Conservation (phyloP, 768 basidiomycete genomes). For the Strobilomyces echinocephalus region DNA sequence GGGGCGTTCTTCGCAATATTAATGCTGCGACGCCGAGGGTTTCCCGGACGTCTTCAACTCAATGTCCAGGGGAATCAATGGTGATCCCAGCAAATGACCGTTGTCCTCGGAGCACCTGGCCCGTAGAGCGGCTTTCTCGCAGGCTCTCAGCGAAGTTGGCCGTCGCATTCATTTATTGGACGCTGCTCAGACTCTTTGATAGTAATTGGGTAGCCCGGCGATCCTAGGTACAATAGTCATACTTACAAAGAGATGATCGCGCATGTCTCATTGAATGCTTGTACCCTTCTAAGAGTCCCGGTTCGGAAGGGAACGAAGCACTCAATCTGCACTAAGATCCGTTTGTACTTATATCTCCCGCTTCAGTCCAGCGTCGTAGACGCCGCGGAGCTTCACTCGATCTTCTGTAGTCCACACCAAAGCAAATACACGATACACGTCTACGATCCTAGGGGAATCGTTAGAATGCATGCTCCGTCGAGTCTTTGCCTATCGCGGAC, state of each 20-base stretch:
- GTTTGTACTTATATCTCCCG: constrained; percentile 1
- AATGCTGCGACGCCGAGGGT: not conserved
- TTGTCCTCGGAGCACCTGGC: constrained; percentile 13
- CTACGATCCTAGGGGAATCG: not conserved
- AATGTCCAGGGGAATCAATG: not conserved
- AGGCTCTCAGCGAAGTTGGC: constrained; percentile 8
- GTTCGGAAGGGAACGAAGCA: not conserved
- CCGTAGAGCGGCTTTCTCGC: constrained; percentile 4
- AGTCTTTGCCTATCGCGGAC: constrained; percentile 77
- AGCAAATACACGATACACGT: constrained; percentile 1
- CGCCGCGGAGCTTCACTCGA: not conserved
- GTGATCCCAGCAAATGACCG: constrained; percentile 2
- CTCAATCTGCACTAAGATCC: constrained; percentile 15
- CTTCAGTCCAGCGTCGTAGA: not conserved
- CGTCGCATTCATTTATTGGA: not conserved
- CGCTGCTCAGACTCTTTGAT: not conserved
- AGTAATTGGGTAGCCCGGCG: not conserved
- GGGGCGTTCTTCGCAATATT: not conserved
- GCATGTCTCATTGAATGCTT: not conserved
- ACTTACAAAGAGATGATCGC: not conserved
- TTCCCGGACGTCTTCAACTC: constrained; percentile 6
- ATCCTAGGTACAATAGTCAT: constrained; percentile 3
- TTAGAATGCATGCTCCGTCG: constrained; percentile 83
- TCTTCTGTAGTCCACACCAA: not conserved
- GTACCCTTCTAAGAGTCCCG: not conserved